Evolutionary conservation across 495 filamentous ascomycete species (phyloP).

Genomic region (Halenospora varia): DNA sequence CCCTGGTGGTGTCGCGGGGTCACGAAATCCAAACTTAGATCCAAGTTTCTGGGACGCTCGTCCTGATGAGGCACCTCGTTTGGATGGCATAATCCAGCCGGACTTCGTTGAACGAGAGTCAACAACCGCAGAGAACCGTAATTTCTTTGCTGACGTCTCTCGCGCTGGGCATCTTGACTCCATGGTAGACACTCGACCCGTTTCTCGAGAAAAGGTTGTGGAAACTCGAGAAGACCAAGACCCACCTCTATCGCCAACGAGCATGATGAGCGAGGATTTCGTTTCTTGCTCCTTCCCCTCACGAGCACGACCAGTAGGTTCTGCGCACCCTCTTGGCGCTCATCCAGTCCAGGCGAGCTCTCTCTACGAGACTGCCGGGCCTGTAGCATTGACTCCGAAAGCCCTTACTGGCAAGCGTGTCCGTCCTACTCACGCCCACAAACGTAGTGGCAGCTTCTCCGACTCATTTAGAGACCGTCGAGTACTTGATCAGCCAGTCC

Average conservation of each 20-base stretch:
- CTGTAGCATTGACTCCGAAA: slow-evolving; percentile 46
- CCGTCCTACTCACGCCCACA: slow-evolving; percentile 38
- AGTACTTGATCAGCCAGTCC: slow-evolving; percentile 43
- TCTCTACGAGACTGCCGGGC: slow-evolving; percentile 30
- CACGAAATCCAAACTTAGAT: slow-evolving; percentile 47
- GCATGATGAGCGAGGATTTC: slow-evolving; percentile 54
- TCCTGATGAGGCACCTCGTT: slow-evolving; percentile 33
- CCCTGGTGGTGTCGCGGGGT: slow-evolving; percentile 65
- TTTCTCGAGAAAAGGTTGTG: neutral
- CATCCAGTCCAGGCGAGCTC: slow-evolving; percentile 59
- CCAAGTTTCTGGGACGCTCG: slow-evolving; percentile 41
- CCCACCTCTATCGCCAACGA: slow-evolving; percentile 41
- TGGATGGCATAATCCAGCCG: slow-evolving; percentile 35
- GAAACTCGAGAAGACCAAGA: slow-evolving; percentile 3
- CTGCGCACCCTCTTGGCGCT: slow-evolving; percentile 31
- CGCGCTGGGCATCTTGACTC: slow-evolving; percentile 36
- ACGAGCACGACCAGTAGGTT: slow-evolving; percentile 47
- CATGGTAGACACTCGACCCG: neutral
- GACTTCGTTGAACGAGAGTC: slow-evolving; percentile 31
- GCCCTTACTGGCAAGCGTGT: slow-evolving; percentile 49
- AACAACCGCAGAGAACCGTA: slow-evolving; percentile 28
- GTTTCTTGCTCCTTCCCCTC: slow-evolving; percentile 82
- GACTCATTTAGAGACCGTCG: slow-evolving; percentile 81
- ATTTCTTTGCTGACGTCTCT: slow-evolving; percentile 45
- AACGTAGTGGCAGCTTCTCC: slow-evolving; percentile 57